These are phyloP conservation scores for Debaryomyces sp. DNA, from an alignment of 1,139 yeast species.

Conservation along the genomic window DNA sequence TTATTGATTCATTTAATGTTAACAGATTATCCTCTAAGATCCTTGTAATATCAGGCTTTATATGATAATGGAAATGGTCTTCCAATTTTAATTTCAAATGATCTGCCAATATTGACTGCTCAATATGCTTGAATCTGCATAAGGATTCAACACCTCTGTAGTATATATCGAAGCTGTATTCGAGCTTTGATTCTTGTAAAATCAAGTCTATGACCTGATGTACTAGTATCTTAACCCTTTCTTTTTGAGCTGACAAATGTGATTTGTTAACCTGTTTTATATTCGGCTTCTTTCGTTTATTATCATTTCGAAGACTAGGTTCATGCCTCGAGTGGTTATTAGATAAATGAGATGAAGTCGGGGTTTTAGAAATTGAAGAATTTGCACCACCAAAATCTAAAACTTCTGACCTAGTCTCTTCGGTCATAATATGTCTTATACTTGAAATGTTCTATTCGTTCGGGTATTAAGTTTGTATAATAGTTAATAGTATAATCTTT, in stretches of 20 bases:
- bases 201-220: constrained; percentile 23
- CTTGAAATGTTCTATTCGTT: background rate
- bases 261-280: background rate
- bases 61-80: constrained; percentile 14
- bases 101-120: constrained; percentile 33
- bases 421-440: constrained; percentile 6
- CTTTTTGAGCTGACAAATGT: constrained; percentile 6
- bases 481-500: background rate
- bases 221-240: constrained; percentile 10
- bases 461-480: background rate
- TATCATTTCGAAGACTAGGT: constrained; percentile 4
- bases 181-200: constrained; percentile 19
- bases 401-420: constrained; percentile 11
- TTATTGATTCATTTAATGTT: constrained; percentile 11
- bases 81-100: constrained; percentile 23
- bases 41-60: constrained; percentile 11
- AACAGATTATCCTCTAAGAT: constrained; percentile 2
- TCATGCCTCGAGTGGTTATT: constrained; percentile 8
- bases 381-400: constrained; percentile 16
- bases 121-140: constrained; percentile 36
- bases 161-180: constrained; percentile 29
- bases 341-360: constrained; percentile 15
- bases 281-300: constrained; percentile 7
- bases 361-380: constrained; percentile 1
- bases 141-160: constrained; percentile 34